A percentile compares a stretch with the other conserved stretches of the same genome.
Conservation (phyloP, 768 basidiomycete genomes). For the Cystoderma amianthinum region DNA sequence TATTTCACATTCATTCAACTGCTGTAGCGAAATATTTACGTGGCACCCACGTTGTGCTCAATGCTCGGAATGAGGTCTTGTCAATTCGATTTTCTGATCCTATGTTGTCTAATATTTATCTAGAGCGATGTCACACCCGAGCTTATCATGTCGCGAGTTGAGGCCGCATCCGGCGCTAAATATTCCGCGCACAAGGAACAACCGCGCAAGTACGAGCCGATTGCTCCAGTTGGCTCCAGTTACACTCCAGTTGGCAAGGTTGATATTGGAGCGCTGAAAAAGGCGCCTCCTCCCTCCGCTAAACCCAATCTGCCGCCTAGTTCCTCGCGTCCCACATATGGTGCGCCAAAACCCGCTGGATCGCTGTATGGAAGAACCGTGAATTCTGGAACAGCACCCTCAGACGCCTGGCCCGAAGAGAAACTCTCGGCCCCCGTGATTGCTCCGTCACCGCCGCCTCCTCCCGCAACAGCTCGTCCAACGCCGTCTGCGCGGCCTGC, state of each 20-base stretch:
- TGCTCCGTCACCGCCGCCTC: conserved; percentile 31
- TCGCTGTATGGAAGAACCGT: conserved; percentile 33
- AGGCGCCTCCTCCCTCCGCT: conserved; percentile 28
- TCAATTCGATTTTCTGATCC: not conserved
- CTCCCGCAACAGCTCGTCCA: conserved; percentile 40
- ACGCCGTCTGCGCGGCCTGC: conserved; percentile 36
- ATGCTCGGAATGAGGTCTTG: conserved; percentile 77
- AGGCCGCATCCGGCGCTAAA: conserved; percentile 83
- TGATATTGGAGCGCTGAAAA: conserved; percentile 58
- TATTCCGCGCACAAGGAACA: conserved; percentile 81
- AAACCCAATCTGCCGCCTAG: conserved; percentile 32
- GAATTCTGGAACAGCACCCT: conserved; percentile 32
- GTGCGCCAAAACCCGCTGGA: conserved; percentile 32
- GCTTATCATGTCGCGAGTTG: conserved; percentile 81
- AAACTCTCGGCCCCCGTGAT: conserved; percentile 26
- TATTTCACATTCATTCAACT: conserved; percentile 84
- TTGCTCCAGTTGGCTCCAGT: conserved; percentile 72
- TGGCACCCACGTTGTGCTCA: conserved; percentile 82
- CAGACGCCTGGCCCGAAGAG: conserved; percentile 53
- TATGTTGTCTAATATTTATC: conserved; percentile 1
- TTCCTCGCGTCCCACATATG: conserved; percentile 41
- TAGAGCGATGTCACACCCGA: conserved; percentile 77
- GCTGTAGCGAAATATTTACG: conserved; percentile 76
- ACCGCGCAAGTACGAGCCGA: conserved; percentile 69
- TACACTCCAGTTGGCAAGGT: conserved; percentile 73